These are phyloP conservation scores for Maudiozyma barnettii DNA, from an alignment of 805 yeast species.

Conservation along the genomic window DNA sequence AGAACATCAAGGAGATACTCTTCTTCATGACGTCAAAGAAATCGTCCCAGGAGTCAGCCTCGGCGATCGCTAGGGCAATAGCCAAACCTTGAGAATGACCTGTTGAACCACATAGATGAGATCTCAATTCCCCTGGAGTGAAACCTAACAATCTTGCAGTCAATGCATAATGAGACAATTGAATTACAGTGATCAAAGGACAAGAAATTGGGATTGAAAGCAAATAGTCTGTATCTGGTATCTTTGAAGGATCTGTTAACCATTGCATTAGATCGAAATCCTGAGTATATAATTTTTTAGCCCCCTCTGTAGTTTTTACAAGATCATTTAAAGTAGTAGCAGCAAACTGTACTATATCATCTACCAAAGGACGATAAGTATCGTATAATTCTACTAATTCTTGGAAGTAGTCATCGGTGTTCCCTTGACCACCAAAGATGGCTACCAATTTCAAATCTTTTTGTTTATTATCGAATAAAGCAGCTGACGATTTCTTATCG, in stretches of 20 bases:
- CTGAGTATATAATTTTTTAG: slow-evolving; percentile 83
- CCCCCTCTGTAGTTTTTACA: slow-evolving; percentile 62
- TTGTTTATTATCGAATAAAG: slow-evolving; percentile 54
- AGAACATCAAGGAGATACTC: slow-evolving; percentile 79
- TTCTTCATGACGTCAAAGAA: slow-evolving; percentile 64
- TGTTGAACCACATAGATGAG: slow-evolving; percentile 61
- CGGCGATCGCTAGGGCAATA: slow-evolving; percentile 85
- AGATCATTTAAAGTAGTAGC: slow-evolving; percentile 60
- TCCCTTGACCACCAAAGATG: slow-evolving; percentile 98
- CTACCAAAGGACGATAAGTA: slow-evolving; percentile 64
- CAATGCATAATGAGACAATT: slow-evolving; percentile 84
- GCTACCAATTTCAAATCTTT: slow-evolving; percentile 61
- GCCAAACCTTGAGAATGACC: slow-evolving; percentile 91
- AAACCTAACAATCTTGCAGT: slow-evolving; percentile 77
- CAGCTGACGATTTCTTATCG: slow-evolving; percentile 38
- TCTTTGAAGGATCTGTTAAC: slow-evolving; percentile 74
- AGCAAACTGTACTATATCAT: slow-evolving; percentile 60
- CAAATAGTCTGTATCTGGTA: slow-evolving; percentile 84
- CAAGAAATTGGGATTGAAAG: slow-evolving; percentile 89
- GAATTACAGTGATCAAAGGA: slow-evolving; percentile 95
- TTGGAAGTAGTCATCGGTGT: slow-evolving; percentile 93
- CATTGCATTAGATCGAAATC: slow-evolving; percentile 84
- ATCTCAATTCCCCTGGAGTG: slow-evolving; percentile 81
- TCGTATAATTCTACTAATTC: slow-evolving; percentile 82
- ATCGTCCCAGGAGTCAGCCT: slow-evolving; percentile 74